These are phyloP conservation scores for Cyberlindnera euphorbiiphila DNA, from an alignment of 805 yeast genomes.

Conservation along the genomic window DNA sequence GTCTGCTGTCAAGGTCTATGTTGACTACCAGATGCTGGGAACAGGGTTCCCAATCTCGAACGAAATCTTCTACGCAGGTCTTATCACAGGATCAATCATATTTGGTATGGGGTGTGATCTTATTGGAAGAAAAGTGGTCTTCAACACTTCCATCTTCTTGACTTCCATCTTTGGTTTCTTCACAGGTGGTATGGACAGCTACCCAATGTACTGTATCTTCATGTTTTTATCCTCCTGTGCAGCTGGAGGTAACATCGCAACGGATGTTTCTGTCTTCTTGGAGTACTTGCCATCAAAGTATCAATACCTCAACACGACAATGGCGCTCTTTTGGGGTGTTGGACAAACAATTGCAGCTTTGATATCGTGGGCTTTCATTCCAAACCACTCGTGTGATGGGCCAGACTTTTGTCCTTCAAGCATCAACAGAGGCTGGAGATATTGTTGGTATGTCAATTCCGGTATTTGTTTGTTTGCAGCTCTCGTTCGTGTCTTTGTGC, in stretches of 20 bases:
- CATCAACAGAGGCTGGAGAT: slow-evolving; percentile 58
- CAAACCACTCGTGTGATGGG: slow-evolving; percentile 43
- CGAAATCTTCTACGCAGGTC: slow-evolving; percentile 44
- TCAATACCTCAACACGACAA: slow-evolving; percentile 46
- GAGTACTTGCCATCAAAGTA: slow-evolving; percentile 47
- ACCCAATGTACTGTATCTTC: slow-evolving; percentile 46
- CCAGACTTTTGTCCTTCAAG: slow-evolving; percentile 38
- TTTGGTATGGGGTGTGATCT: slow-evolving; percentile 52
- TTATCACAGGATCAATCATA: slow-evolving; percentile 44
- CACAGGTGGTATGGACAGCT: slow-evolving; percentile 44
- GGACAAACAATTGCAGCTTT: slow-evolving; percentile 50
- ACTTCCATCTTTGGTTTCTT: slow-evolving; percentile 45
- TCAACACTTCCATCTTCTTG: slow-evolving; percentile 43
- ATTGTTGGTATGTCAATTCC: slow-evolving; percentile 49
- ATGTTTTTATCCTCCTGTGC: slow-evolving; percentile 40
- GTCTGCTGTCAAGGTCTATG: slow-evolving; percentile 40
- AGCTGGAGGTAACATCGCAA: slow-evolving; percentile 51
- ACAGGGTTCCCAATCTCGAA: slow-evolving; percentile 39
- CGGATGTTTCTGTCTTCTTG: slow-evolving; percentile 48
- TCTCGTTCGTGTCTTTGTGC: slow-evolving; percentile 40
- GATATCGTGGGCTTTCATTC: slow-evolving; percentile 50
- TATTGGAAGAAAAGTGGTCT: slow-evolving; percentile 48
- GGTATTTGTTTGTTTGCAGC: slow-evolving; percentile 46
- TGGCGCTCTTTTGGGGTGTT: slow-evolving; percentile 55
- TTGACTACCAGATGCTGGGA: slow-evolving; percentile 42